These are phyloP conservation scores for Actinomortierella ambigua DNA, from an alignment of 371 early-diverging fungal genomes.

Conservation along the genomic window DNA sequence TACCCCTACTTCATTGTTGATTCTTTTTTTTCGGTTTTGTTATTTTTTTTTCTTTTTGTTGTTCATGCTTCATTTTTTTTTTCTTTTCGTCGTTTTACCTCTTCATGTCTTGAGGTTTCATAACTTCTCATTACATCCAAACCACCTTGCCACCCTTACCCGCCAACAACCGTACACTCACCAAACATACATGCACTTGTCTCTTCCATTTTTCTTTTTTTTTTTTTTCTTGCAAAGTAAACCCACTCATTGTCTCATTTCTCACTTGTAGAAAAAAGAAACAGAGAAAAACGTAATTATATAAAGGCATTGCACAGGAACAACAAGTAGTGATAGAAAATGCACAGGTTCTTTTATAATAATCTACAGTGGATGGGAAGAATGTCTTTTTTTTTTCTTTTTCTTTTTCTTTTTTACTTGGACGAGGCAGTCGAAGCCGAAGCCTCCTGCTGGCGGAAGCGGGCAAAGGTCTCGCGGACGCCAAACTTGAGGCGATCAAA, in stretches of 20 bases:
- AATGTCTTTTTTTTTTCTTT: no score
- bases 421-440: constrained; percentile 12
- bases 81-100: neutral
- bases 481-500: constrained; percentile 64
- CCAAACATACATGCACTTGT: constrained; percentile 25
- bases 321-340: no score
- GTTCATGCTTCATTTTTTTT: neutral
- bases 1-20: constrained; percentile 3
- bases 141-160: constrained; percentile 3
- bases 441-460: constrained; percentile 15
- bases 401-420: constrained; percentile 4
- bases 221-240: no score
- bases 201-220: neutral
- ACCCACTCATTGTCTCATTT: no score
- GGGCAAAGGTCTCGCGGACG: constrained; percentile 40
- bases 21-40: neutral
- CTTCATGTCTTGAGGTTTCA: neutral
- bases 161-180: constrained; percentile 14
- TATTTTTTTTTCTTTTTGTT: neutral
- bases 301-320: no score
- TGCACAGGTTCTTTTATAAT: no score
- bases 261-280: no score
- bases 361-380: no score
- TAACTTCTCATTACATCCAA: neutral
- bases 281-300: no score